Evolutionary conservation across 1,284 basidiomycete genomes (phyloP).

Genomic region (Volvariella surrecta): DNA sequence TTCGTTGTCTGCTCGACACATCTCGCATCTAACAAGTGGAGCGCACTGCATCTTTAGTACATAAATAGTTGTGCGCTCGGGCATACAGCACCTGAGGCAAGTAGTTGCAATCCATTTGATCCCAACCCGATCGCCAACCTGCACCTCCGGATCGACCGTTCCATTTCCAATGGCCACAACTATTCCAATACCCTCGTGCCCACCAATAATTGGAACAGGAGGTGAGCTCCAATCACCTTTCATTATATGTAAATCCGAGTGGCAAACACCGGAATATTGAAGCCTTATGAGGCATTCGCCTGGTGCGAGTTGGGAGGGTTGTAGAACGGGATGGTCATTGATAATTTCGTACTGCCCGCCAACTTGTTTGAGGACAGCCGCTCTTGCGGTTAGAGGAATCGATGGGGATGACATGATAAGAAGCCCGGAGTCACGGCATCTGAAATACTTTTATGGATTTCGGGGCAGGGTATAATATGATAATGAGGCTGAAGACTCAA

Average conservation of each 20-base stretch:
- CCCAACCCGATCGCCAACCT: constrained; percentile 62
- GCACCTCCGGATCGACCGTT: constrained; percentile 34
- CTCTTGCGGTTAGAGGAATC: constrained; percentile 40
- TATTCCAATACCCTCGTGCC: constrained; percentile 53
- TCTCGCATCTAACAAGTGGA: too few relatives aligned
- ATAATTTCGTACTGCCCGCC: constrained; percentile 26
- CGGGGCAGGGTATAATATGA: too few relatives aligned
- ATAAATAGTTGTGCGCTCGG: background rate
- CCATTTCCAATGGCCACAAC: constrained; percentile 63
- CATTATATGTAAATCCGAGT: constrained; percentile 58
- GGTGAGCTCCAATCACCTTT: constrained; percentile 47
- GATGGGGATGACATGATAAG: too few relatives aligned
- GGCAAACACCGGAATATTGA: constrained; percentile 54
- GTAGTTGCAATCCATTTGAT: constrained; percentile 66
- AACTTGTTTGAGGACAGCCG: constrained; percentile 34
- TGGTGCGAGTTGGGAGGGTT: constrained; percentile 47
- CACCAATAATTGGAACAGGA: constrained; percentile 55
- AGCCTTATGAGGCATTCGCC: constrained; percentile 65
- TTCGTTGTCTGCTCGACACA: constrained; percentile 52
- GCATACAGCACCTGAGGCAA: constrained; percentile 33
- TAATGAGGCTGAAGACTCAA: too few relatives aligned
- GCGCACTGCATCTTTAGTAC: constrained; percentile 25
- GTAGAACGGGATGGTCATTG: constrained; percentile 39
- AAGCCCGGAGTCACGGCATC: too few relatives aligned
- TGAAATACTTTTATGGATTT: too few relatives aligned